Conservation (phyloP, 805 yeast genomes). For the Monosporozyma aquatica region DNA sequence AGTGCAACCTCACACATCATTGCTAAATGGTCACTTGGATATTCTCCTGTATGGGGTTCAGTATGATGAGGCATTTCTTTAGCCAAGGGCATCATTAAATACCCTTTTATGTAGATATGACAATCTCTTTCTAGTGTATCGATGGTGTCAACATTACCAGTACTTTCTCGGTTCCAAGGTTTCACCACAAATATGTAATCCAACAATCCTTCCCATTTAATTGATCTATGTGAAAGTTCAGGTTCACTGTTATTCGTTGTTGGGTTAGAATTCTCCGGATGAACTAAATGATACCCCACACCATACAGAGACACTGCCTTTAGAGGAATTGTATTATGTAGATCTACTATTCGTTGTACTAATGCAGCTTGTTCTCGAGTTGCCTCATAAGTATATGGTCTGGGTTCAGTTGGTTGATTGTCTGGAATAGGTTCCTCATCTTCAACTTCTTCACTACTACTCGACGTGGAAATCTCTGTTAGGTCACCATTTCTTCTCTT, state of each 20-base stretch:
- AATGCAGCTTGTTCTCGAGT: conserved; percentile 38
- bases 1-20: conserved; percentile 50
- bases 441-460: conserved; percentile 34
- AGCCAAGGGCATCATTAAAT: conserved; percentile 60
- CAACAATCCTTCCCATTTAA: conserved; percentile 73
- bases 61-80: conserved; percentile 75
- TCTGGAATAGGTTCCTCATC: conserved; percentile 18
- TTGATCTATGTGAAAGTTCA: conserved; percentile 83
- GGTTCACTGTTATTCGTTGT: conserved; percentile 62
- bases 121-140: conserved; percentile 30
- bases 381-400: conserved; percentile 41
- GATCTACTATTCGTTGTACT: conserved; percentile 38
- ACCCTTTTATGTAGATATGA: conserved; percentile 38
- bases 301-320: conserved; percentile 68
- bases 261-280: conserved; percentile 53
- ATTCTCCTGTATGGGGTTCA: conserved; percentile 71
- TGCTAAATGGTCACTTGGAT: conserved; percentile 85
- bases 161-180: conserved; percentile 34
- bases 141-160: conserved; percentile 17
- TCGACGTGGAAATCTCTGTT: conserved; percentile 28
- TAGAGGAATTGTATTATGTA: conserved; percentile 47
- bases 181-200: conserved; percentile 70
- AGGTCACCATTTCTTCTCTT: conserved; percentile 41
- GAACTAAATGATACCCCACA: conserved; percentile 51
- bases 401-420: conserved; percentile 51